Percentiles rank a stretch among this genome's conserved stretches.
Conservation (phyloP, 306 rosid species). For the Quercus mongolica region DNA sequence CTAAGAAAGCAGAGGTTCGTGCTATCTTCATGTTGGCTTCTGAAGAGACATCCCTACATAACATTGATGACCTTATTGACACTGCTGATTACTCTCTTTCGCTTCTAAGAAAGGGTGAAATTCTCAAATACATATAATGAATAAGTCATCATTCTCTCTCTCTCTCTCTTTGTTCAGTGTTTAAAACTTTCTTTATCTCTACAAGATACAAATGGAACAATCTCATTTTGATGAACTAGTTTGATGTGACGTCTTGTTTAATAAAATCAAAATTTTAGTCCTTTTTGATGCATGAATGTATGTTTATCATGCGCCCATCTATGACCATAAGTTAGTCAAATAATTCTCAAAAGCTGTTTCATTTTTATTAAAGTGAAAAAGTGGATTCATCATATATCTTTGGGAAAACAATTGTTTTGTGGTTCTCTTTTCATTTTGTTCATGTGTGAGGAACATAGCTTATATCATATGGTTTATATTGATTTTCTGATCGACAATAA, state of each 20-base stretch:
- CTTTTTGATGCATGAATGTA: background rate
- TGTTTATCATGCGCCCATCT: background rate
- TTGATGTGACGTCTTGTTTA: background rate
- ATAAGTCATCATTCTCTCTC: background rate
- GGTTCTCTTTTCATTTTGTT: background rate
- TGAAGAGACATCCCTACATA: conserved; percentile 71
- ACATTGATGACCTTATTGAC: conserved; percentile 72
- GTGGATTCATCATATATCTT: background rate
- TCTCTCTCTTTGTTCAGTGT: background rate
- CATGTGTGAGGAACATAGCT: background rate
- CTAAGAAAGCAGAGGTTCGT: conserved; percentile 63
- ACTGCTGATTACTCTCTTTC: conserved; percentile 78
- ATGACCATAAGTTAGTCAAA: background rate
- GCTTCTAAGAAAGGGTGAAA: conserved; percentile 54
- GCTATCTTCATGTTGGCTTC: conserved; percentile 74
- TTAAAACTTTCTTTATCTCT: background rate
- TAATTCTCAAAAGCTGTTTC: background rate
- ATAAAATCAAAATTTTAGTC: background rate
- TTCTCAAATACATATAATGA: conserved; percentile 47
- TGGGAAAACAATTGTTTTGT: background rate
- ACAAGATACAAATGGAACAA: background rate
- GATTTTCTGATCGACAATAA: too few relatives aligned
- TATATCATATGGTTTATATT: background rate
- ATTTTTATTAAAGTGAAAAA: too few relatives aligned
- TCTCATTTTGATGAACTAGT: background rate